Base-by-base conservation (phyloP, 345 rosid genomes). In the Brassica napus region DNA sequence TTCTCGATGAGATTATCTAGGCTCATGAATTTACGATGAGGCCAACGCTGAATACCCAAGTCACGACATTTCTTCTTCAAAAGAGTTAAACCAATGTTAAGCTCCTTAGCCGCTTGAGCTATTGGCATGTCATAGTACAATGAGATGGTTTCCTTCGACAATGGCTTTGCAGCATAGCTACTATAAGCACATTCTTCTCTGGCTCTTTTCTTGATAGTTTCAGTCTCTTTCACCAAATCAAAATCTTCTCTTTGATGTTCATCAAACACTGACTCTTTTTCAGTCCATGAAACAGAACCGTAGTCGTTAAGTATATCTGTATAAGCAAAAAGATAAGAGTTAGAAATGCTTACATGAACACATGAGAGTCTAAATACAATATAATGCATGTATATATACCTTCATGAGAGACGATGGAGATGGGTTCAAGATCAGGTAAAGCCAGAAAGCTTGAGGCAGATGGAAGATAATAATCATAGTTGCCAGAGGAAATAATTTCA, bases 21-120 rank as follows among this genome's bases (percentile, higher is more conserved):
- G 71, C 90, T 87, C 86, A 73, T 85, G 14, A 87, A 79, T 81
- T 90, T 90, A 73, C 92, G 79, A 47, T 87, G 89, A 2, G 94
- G 94, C 92, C 92, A 90, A 54, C 94, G 72, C 12, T 67, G 60
- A 5, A 88, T 84, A 2, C 90, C 89, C 66, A 90, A 49, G 6
- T 88, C 89, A 23, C 94, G 87, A 30, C 94, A 90, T 73, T 86
- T 80, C 72, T 85, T 90, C 81, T 88, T 90, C 74, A 88, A 55
- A 8, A 85, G 77, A 3, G 92, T 88, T 70, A 90, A 28, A 1
- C 94, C 94, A 16, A 88, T 83, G 9, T 90, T 83, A 0, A 90
- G 87, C 44, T 87, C 88, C 68, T 77, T 88, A 0, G 94, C 92
- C 0, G 94, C 94, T 62, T 83, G 87, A 1, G 86, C 79, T 10